Base-by-base conservation (phyloP, 1,284 basidiomycete species). In the Fomitopsis palustris region DNA sequence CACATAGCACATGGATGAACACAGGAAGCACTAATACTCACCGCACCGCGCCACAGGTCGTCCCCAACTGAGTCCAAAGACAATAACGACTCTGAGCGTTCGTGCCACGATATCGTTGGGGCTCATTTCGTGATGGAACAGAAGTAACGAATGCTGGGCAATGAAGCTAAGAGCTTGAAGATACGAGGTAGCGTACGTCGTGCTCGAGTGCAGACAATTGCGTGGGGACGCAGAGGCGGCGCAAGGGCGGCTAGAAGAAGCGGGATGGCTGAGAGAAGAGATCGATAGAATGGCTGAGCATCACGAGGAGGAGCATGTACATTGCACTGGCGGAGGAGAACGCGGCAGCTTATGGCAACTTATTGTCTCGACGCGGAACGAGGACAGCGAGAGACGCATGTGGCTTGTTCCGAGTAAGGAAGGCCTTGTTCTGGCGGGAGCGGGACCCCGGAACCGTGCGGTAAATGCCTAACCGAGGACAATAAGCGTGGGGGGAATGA, bases 341-440 rank as follows among this genome's bases (percentile, higher is more conserved):
- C 45, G 47, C 31, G 47, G 47, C 47, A 51, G 31, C 23, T 25
- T 31, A 23, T 52, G 47, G 55, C 58, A 35, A 21, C 61, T 68
- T 68, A 66, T 68, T 68, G 67, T 68, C 55, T 64, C 52, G 47
- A 21, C 47, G 61, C 33, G 54, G 21, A 29, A 51, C 33, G 56
- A 42, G 53, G 47, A 54, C 45, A 17, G 47, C 25, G 33, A 14
- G 7, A 21, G 45, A 35, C 54, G 55, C 58, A 47, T 53, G 59
- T 55, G 41, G 52, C 59, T 65, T 66, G 63, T 66, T 52, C 63
- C 55, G 47, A 56, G 23, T 64, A 60, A 61, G 65, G 67, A 58
- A 68, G 63, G 61, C 35, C 61, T 68, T 68, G 67, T 68, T 58
- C 45, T 63, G 51, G 49, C 31, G 33, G 14, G 33, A 9, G 29